These are phyloP conservation scores for Spathaspora boniae DNA, from an alignment of 805 yeast genomes.

Conservation along the genomic window DNA sequence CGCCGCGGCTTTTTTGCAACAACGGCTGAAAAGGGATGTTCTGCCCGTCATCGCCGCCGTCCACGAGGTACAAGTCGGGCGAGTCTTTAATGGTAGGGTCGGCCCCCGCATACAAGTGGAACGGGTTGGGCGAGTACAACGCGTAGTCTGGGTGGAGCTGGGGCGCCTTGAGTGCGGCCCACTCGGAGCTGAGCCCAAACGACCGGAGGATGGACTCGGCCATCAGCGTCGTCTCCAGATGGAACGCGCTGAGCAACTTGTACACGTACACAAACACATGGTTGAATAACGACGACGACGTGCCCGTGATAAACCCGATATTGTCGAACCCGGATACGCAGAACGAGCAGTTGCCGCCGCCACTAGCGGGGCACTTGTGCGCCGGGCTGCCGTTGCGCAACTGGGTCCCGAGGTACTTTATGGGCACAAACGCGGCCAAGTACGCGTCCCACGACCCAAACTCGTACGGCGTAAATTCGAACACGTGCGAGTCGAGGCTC, in stretches of 20 bases:
- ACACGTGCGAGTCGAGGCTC: slow-evolving; percentile 38
- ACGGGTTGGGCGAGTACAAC: slow-evolving; percentile 60
- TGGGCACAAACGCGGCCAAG: slow-evolving; percentile 45
- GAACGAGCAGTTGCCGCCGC: slow-evolving; percentile 20
- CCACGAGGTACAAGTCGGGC: slow-evolving; percentile 31
- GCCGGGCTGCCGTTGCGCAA: slow-evolving; percentile 42
- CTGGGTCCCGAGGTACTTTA: slow-evolving; percentile 51
- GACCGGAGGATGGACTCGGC: slow-evolving; percentile 35
- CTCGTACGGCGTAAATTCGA: slow-evolving; percentile 63
- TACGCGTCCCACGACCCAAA: slow-evolving; percentile 65
- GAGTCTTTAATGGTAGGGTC: slow-evolving; percentile 12
- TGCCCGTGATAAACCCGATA: slow-evolving; percentile 56
- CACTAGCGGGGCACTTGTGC: slow-evolving; percentile 12
- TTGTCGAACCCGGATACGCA: slow-evolving; percentile 58
- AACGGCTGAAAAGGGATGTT: slow-evolving; percentile 47
- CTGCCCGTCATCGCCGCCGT: slow-evolving; percentile 51
- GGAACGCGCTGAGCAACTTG: slow-evolving; percentile 30
- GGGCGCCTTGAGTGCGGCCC: slow-evolving; percentile 22
- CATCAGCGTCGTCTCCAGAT: slow-evolving; percentile 29
- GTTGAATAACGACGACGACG: slow-evolving; percentile 63
- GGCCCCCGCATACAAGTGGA: slow-evolving; percentile 22
- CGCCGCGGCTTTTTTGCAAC: slow-evolving; percentile 27
- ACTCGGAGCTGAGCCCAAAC: slow-evolving; percentile 41
- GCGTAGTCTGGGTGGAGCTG: slow-evolving; percentile 55
- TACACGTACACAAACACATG: slow-evolving; percentile 49